These are phyloP conservation scores for Suhomyces tanzawaensis DNA, from an alignment of 805 yeast species.

Conservation along the genomic window DNA sequence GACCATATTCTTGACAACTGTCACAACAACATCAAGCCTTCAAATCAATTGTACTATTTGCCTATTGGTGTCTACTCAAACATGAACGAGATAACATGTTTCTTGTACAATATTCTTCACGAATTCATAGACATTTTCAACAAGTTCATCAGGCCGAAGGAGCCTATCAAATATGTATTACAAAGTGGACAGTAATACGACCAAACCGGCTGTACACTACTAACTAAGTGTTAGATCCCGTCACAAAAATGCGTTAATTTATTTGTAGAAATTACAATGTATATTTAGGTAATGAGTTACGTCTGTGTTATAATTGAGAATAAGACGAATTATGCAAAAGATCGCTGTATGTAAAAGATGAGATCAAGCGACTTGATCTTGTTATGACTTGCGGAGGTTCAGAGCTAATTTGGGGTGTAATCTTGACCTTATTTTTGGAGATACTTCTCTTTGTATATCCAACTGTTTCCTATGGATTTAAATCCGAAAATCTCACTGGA, in stretches of 20 bases:
- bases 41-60: conserved; percentile 26
- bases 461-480: conserved; percentile 61
- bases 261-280: too few relatives aligned
- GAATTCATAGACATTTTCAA: conserved; percentile 30
- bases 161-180: conserved; percentile 10
- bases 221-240: too few relatives aligned
- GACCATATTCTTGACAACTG: conserved; percentile 10
- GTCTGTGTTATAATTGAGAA: too few relatives aligned
- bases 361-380: too few relatives aligned
- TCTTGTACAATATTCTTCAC: conserved; percentile 26
- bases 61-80: conserved; percentile 39
- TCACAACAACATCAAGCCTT: conserved; percentile 20
- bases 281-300: too few relatives aligned
- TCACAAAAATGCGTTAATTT: too few relatives aligned
- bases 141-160: conserved; percentile 12
- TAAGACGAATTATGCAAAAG: too few relatives aligned
- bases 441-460: conserved; percentile 75
- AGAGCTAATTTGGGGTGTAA: too few relatives aligned
- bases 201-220: too few relatives aligned
- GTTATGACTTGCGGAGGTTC: too few relatives aligned
- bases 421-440: conserved; percentile 18
- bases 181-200: conserved; percentile 6
- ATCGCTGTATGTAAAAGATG: too few relatives aligned
- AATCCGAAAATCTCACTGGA: conserved; percentile 62
- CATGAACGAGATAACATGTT: conserved; percentile 30